Evolutionary conservation across 768 basidiomycete genomes (phyloP).

Genomic region (Agaricus subrufescens): DNA sequence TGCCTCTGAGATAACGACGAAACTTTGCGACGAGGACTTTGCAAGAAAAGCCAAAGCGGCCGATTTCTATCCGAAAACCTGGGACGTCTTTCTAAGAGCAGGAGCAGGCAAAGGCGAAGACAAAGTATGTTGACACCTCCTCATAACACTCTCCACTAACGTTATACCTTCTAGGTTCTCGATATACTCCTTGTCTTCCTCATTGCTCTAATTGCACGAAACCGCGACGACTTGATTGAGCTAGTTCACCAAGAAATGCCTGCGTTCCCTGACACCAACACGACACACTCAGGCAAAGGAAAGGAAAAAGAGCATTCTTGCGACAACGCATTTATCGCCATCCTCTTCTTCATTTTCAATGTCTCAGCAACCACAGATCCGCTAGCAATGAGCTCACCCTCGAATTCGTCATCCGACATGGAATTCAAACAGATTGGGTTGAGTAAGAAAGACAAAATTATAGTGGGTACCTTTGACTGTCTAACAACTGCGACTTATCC

Average conservation of each 20-base stretch:
- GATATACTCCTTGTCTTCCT: conserved; percentile 63
- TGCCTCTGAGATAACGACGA: conserved; percentile 71
- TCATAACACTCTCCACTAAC: neutral
- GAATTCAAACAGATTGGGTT: conserved; percentile 51
- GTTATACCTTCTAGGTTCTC: conserved; percentile 41
- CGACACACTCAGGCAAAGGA: conserved; percentile 5
- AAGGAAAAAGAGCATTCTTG: conserved; percentile 10
- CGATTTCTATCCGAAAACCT: conserved; percentile 65
- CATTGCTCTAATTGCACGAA: conserved; percentile 56
- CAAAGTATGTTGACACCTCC: conserved; percentile 21
- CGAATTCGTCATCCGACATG: conserved; percentile 20
- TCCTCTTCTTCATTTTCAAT: conserved; percentile 39
- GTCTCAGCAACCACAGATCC: conserved; percentile 37
- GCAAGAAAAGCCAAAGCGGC: conserved; percentile 75
- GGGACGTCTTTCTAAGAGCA: conserved; percentile 58
- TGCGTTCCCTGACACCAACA: conserved; percentile 11
- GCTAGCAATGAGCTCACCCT: conserved; percentile 35
- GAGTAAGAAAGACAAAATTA: conserved; percentile 49
- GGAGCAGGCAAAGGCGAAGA: conserved; percentile 62
- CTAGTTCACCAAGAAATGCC: conserved; percentile 34
- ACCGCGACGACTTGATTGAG: conserved; percentile 49
- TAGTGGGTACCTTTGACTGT: conserved; percentile 34
- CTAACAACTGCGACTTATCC: neutral
- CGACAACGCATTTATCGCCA: conserved; percentile 28
- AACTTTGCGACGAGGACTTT: conserved; percentile 71